Base-by-base conservation (phyloP, 1,139 yeast species). In the Blastobotrys proliferans region DNA sequence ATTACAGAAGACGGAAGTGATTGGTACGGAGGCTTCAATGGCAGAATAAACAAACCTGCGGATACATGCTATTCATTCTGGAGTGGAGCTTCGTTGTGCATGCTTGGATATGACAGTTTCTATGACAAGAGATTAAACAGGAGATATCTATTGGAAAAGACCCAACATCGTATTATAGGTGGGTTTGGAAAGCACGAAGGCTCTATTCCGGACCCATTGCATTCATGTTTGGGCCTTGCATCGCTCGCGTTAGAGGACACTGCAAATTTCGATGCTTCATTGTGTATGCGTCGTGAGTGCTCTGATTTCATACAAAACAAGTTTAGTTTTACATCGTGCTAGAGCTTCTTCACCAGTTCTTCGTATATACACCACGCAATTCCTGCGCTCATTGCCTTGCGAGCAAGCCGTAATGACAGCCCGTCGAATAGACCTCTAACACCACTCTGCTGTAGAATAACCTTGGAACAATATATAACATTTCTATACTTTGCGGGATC, bases 301-400 rank as follows among this genome's bases (percentile, higher is more conserved):
- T 48, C 44, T 2, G 38, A 43, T 6, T 45, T 45, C 24, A 38
- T 51, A 17, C 6, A n/a, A n/a, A n/a, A n/a, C n/a, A n/a, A n/a
- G n/a, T n/a, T n/a, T n/a, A n/a, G n/a, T n/a, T n/a, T n/a, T 30
- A 30, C 34, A 30, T n/a, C 20, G 19, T 5, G 16, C 11, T 6
- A 30, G 9, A 11, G 6, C 34, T 26, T 26, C 29, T 26, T 48
- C 1, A 87, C 76, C 48, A 87, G 66, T 60, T 92, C 97, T 63
- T 90, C 98, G 60, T 90, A 92, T 24, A 92, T 82, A 51, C 95
- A 86, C 98, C 98, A 92, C 41, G 96, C 88, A 47, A 92, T 88
- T 1, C 96, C 97, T 0, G 97, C 92, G 62, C 95, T 83, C 46
- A 86, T 64, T 0, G 94, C 96, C 63, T 92, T 92, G 54, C 98